phyloP scores from a whole-genome alignment of 257 asterid genomes.

The Penstemon barbatus region DNA sequence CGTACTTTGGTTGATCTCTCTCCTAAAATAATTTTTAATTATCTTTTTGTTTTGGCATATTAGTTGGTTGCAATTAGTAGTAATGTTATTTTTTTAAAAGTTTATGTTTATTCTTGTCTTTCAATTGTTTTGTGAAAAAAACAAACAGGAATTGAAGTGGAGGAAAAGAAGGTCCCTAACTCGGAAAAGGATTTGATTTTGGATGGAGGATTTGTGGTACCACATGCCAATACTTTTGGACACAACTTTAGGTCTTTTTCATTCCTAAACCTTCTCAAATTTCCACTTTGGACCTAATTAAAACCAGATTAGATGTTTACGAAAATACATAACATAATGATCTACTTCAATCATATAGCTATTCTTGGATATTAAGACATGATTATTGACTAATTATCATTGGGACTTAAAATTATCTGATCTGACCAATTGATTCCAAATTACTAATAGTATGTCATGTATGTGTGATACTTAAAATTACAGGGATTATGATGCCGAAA shows the following conservation, averaged over 20 bases:
- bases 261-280: background rate
- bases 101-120: background rate
- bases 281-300: background rate
- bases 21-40: background rate
- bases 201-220: constrained; percentile 65
- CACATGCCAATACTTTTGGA: constrained; percentile 77
- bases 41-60: background rate
- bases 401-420: too few species aligned
- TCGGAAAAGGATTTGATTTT: constrained; percentile 43
- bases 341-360: too few species aligned
- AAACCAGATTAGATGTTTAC: too few species aligned
- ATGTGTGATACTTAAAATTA: constrained; percentile 1
- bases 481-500: constrained; percentile 77
- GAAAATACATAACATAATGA: too few species aligned
- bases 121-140: background rate
- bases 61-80: background rate
- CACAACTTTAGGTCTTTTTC: constrained; percentile 66
- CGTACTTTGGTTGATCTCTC: constrained; percentile 1
- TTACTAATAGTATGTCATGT: background rate
- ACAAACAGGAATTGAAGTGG: constrained; percentile 50
- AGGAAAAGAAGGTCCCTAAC: constrained; percentile 34
- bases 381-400: too few species aligned
- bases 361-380: too few species aligned
- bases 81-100: background rate
- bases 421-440: too few species aligned